phyloP scores from a whole-genome alignment of 2,329 filamentous ascomycete genomes.

The Pezicula carpinea region DNA sequence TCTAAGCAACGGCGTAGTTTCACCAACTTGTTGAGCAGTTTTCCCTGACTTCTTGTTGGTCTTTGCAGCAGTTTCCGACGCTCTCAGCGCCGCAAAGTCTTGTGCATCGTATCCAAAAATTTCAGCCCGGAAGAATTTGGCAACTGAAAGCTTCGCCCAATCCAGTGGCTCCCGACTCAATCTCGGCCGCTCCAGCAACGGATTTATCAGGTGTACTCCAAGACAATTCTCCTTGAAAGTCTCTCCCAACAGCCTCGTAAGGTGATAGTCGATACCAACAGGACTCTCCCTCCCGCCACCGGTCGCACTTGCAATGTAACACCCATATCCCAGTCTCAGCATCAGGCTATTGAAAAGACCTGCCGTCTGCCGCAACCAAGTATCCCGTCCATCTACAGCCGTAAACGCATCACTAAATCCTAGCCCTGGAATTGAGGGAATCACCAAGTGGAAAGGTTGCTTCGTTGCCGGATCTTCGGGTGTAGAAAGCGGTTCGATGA shows the following conservation, averaged over 20 bases:
- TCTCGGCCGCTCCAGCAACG: constrained; percentile 46
- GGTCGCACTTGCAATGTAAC: constrained; percentile 53
- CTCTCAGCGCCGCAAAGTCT: constrained; percentile 43
- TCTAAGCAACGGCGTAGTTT: constrained; percentile 4
- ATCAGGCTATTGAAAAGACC: constrained; percentile 55
- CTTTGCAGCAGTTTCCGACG: not conserved
- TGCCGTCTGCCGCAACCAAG: constrained; percentile 48
- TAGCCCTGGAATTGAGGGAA: constrained; percentile 60
- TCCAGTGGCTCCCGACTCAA: constrained; percentile 37
- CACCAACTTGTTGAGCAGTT: not conserved
- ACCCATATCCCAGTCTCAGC: constrained; percentile 51
- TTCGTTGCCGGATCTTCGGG: constrained; percentile 38
- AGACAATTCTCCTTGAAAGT: constrained; percentile 46
- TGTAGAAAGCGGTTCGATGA: constrained; percentile 50
- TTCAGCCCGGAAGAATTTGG: constrained; percentile 41
- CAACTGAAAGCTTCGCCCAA: constrained; percentile 53
- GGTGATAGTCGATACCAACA: constrained; percentile 46
- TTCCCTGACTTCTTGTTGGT: not conserved
- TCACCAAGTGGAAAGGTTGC: constrained; percentile 61
- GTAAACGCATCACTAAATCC: constrained; percentile 61
- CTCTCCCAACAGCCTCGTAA: constrained; percentile 44
- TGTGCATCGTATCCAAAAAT: constrained; percentile 52
- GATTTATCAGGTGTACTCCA: constrained; percentile 57
- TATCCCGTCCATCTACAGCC: constrained; percentile 28
- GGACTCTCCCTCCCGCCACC: constrained; percentile 42